Conservation (phyloP, 2,329 filamentous ascomycete species). For the Dactylellina cionopaga region DNA sequence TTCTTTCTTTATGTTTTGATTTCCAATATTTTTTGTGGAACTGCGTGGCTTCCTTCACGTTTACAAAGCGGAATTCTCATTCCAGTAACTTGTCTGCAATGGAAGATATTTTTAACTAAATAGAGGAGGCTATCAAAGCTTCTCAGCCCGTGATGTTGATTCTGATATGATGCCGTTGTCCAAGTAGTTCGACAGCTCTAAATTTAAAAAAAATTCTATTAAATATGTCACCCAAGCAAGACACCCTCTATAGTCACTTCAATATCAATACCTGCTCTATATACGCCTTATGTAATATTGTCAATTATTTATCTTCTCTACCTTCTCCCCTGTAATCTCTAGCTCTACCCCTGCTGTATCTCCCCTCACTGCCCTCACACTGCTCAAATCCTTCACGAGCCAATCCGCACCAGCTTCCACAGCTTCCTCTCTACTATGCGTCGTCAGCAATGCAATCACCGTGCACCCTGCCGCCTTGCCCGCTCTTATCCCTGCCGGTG, state of each 20-base stretch:
- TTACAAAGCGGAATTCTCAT: no score
- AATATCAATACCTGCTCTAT: neutral
- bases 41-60: no score
- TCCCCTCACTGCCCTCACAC: conserved; percentile 72
- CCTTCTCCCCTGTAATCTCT: conserved; percentile 38
- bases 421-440: conserved; percentile 78
- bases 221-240: no score
- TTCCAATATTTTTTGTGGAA: neutral
- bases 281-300: neutral
- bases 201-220: no score
- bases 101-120: no score
- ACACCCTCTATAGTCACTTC: neutral
- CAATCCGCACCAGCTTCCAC: conserved; percentile 82
- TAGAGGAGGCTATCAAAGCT: no score
- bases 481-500: conserved; percentile 82
- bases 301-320: no score
- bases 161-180: no score
- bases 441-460: conserved; percentile 85
- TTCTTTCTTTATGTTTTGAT: neutral
- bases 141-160: no score
- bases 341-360: conserved; percentile 66
- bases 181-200: no score
- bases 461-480: conserved; percentile 87
- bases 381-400: conserved; percentile 81
- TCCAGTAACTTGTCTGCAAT: no score